Conservation (phyloP, 139 green algal species). For the Pleodorina starrii region DNA sequence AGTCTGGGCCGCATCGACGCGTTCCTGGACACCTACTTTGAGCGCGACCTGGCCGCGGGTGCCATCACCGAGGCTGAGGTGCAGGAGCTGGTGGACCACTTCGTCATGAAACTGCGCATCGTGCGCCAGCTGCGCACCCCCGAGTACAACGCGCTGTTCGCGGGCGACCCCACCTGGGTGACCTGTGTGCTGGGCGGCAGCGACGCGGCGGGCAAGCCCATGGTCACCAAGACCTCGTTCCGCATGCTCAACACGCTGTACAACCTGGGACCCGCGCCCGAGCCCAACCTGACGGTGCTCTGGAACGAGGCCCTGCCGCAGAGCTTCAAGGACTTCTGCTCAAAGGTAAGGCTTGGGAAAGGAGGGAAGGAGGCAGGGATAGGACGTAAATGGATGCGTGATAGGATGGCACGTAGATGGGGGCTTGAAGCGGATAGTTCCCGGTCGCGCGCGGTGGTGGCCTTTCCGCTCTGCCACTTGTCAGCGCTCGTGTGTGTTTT, state of each 20-base stretch:
- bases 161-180: constrained; percentile 86
- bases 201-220: constrained; percentile 59
- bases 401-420: too few relatives aligned
- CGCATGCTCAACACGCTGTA: constrained; percentile 79
- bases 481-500: too few relatives aligned
- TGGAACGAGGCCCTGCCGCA: constrained; percentile 75
- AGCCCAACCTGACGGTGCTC: constrained; percentile 87
- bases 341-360: constrained; percentile 49
- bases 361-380: too few relatives aligned
- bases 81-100: constrained; percentile 74
- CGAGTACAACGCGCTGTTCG: constrained; percentile 88
- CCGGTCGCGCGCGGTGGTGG: too few relatives aligned
- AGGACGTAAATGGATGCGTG: too few relatives aligned
- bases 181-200: constrained; percentile 78
- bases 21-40: constrained; percentile 86
- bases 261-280: constrained; percentile 80
- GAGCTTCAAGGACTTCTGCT: constrained; percentile 81
- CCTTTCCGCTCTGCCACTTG: too few relatives aligned
- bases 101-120: constrained; percentile 77
- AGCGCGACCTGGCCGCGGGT: constrained; percentile 67
- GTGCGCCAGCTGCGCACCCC: constrained; percentile 80
- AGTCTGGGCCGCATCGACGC: constrained; percentile 84
- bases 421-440: too few relatives aligned
- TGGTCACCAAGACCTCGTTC: constrained; percentile 85
- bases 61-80: constrained; percentile 69